Evolutionary conservation across 352 stramenopile genomes (phyloP).

Genomic region (Phytophthora podocarpi): DNA sequence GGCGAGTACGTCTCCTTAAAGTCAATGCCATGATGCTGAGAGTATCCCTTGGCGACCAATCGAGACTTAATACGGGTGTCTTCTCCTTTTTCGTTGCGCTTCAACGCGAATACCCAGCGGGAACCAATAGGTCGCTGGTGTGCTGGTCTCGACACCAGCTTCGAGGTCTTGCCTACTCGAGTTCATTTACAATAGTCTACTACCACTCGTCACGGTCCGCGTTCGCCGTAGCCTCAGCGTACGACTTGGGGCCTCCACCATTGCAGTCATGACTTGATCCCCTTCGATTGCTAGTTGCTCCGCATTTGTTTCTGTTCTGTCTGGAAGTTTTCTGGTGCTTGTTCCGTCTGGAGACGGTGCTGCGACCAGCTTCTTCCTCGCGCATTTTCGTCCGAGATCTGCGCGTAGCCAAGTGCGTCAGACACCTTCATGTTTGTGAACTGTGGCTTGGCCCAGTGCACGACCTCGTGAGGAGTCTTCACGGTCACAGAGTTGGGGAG

Average conservation of each 20-base stretch:
- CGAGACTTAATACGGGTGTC: constrained; percentile 14
- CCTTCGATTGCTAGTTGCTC: background rate
- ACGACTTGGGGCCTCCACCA: background rate
- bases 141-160: constrained; percentile 3
- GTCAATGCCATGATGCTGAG: constrained; percentile 34
- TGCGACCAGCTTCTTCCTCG: background rate
- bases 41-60: constrained; percentile 7
- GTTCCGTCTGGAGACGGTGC: background rate
- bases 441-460: too few species aligned
- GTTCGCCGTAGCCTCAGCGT: background rate
- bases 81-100: background rate
- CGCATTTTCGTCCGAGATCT: constrained; percentile 8
- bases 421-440: constrained; percentile 13
- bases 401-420: background rate
- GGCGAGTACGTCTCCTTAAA: constrained; percentile 17
- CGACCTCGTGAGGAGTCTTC: background rate
- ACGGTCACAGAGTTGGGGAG: constrained; percentile 7
- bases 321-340: background rate
- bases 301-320: background rate
- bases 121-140: constrained; percentile 11
- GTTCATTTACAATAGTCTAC: too few species aligned
- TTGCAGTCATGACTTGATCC: background rate
- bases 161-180: background rate
- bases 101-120: constrained; percentile 4
- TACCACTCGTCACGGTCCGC: background rate